Percentiles rank a stretch among this genome's conserved stretches.
These are phyloP conservation scores for Purpureocillium takamizusanense DNA, from an alignment of 2,329 filamentous ascomycete species.

Conservation along the genomic window DNA sequence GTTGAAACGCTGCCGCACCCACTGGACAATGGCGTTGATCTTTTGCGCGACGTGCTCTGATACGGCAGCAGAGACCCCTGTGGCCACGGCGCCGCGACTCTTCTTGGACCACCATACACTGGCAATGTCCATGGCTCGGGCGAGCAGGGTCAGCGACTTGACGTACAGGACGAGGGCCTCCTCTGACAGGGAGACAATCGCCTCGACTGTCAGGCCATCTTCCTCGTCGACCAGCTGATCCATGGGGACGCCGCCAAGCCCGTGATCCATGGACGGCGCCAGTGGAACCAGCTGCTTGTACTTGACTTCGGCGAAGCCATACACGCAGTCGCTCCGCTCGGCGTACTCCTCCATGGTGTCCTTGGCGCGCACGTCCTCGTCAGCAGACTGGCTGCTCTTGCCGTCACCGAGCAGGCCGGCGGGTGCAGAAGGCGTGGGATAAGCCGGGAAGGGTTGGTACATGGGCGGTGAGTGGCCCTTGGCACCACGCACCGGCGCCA, in stretches of 20 bases:
- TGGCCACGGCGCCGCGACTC: constrained; percentile 52
- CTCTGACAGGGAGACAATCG: constrained; percentile 78
- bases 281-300: constrained; percentile 93
- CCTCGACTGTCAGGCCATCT: constrained; percentile 76
- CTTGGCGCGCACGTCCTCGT: constrained; percentile 73
- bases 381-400: constrained; percentile 44
- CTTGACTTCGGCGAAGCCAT: constrained; percentile 96
- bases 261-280: constrained; percentile 67
- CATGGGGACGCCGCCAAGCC: constrained; percentile 51
- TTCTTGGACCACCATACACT: constrained; percentile 84
- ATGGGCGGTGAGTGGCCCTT: constrained; percentile 66
- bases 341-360: constrained; percentile 86
- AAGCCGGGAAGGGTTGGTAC: constrained; percentile 76
- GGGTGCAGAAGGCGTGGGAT: constrained; percentile 58
- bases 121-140: constrained; percentile 92
- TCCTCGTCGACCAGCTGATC: constrained; percentile 50
- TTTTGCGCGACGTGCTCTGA: constrained; percentile 51
- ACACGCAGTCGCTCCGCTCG: constrained; percentile 90
- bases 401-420: constrained; percentile 59
- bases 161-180: constrained; percentile 94
- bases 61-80: constrained; percentile 26
- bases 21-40: constrained; percentile 91
- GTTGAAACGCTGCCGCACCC: constrained; percentile 90
- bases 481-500: constrained; percentile 53
- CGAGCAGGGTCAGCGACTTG: constrained; percentile 81